phyloP scores from a whole-genome alignment of 1,284 basidiomycete species.

The Pterulicium gracile region DNA sequence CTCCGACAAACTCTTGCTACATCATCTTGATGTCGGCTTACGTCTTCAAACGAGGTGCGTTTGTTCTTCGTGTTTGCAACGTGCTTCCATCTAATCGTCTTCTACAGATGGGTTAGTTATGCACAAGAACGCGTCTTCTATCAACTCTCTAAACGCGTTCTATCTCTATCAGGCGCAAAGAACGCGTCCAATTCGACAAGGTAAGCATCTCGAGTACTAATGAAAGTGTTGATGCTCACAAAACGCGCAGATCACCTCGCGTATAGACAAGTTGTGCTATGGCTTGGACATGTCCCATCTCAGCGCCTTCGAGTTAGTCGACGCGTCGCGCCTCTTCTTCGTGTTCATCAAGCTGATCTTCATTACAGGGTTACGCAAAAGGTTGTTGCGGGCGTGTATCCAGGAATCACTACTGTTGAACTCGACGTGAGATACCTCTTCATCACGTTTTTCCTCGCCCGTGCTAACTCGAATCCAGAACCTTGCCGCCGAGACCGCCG shows the following conservation, averaged over 20 bases:
- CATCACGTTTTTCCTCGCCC: conserved; percentile 5
- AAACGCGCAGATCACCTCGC: conserved; percentile 63
- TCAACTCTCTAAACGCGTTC: conserved; percentile 15
- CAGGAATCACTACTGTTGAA: conserved; percentile 95
- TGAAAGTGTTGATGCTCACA: conserved; percentile 13
- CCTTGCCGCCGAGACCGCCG: conserved; percentile 93
- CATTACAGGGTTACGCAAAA: conserved; percentile 74
- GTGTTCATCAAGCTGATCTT: conserved; percentile 5
- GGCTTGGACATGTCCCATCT: conserved; percentile 92
- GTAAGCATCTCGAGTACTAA: conserved; percentile 25
- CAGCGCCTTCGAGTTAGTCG: conserved; percentile 81
- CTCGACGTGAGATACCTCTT: conserved; percentile 63
- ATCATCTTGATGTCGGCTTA: conserved; percentile 37
- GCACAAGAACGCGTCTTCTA: conserved; percentile 24
- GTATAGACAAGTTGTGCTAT: conserved; percentile 95
- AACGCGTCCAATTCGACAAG: conserved; percentile 84
- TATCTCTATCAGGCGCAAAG: conserved; percentile 51
- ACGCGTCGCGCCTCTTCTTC: neutral
- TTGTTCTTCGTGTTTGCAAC: conserved; percentile 3
- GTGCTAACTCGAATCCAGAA: conserved; percentile 38
- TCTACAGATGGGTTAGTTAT: conserved; percentile 12
- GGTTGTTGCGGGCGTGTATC: conserved; percentile 92
- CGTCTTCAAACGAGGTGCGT: conserved; percentile 68
- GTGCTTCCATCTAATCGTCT: neutral
- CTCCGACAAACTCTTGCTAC: neutral